Conservation (phyloP, 1,284 basidiomycete genomes). For the Bondarzewia mesenterica region DNA sequence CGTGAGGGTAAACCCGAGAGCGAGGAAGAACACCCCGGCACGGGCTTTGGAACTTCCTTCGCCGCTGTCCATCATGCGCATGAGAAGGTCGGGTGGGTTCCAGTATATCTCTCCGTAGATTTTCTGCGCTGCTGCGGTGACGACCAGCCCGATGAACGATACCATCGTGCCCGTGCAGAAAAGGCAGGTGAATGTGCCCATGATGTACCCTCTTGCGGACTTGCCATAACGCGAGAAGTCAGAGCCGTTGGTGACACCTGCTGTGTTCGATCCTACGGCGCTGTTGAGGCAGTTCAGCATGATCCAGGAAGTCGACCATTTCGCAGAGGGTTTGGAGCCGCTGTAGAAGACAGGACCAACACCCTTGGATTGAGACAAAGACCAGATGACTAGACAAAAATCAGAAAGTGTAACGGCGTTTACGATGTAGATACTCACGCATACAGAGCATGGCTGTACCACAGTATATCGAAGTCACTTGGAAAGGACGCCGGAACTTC, state of each 20-base stretch:
- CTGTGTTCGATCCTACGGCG: slow-evolving; percentile 9
- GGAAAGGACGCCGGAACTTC: slow-evolving; percentile 13
- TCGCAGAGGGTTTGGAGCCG: slow-evolving; percentile 1
- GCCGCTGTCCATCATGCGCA: slow-evolving; percentile 13
- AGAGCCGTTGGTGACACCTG: slow-evolving; percentile 14
- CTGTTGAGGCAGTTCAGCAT: slow-evolving; percentile 11
- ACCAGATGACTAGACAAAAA: slow-evolving; percentile 10
- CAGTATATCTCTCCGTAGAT: slow-evolving; percentile 14
- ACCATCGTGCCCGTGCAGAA: slow-evolving; percentile 13
- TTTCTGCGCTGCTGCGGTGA: slow-evolving; percentile 12
- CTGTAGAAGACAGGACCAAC: slow-evolving; percentile 12
- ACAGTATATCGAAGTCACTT: slow-evolving; percentile 11
- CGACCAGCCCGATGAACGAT: slow-evolving; percentile 12
- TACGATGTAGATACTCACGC: slow-evolving; percentile 4
- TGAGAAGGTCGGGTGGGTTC: slow-evolving; percentile 15
- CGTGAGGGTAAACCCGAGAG: slow-evolving; percentile 13
- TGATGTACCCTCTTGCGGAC: slow-evolving; percentile 2
- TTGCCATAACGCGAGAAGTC: slow-evolving; percentile 14
- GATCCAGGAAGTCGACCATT: slow-evolving; percentile 10
- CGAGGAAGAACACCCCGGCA: slow-evolving; percentile 14
- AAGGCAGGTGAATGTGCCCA: background rate
- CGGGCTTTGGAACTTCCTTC: slow-evolving; percentile 12
- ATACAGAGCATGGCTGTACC: slow-evolving; percentile 11
- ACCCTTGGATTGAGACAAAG: slow-evolving; percentile 10
- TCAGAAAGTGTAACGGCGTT: background rate